Conservation (phyloP, 352 stramenopile genomes). For the Globisporangium splendens region DNA sequence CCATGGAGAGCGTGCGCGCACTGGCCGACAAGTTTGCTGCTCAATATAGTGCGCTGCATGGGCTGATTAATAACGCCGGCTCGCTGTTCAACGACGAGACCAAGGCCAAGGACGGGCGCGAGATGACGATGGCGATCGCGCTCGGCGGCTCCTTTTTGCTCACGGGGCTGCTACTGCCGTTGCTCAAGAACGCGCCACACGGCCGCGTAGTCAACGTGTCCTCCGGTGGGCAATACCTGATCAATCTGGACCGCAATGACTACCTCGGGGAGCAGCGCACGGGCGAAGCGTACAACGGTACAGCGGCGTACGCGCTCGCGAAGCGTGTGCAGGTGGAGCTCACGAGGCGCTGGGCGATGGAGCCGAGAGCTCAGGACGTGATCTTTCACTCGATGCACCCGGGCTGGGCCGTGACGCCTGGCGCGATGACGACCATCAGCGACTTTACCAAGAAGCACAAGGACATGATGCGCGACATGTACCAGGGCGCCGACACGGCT, state of each 20-base stretch:
- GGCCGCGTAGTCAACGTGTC: conserved; percentile 54
- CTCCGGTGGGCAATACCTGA: conserved; percentile 43
- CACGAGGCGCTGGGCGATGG: conserved; percentile 36
- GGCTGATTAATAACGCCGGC: conserved; percentile 52
- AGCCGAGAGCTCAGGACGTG: conserved; percentile 27
- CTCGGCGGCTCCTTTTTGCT: conserved; percentile 43
- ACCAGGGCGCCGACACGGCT: conserved; percentile 41
- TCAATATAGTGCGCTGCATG: conserved; percentile 24
- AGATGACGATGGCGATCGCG: conserved; percentile 41
- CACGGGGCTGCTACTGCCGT: conserved; percentile 38
- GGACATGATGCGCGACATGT: conserved; percentile 41
- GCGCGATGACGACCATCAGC: conserved; percentile 29
- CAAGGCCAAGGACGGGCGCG: conserved; percentile 24
- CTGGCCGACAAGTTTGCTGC: conserved; percentile 26
- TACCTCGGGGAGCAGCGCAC: conserved; percentile 22
- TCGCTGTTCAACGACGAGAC: conserved; percentile 34
- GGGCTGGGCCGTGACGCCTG: conserved; percentile 42
- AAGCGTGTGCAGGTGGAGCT: conserved; percentile 52
- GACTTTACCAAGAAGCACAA: conserved; percentile 36
- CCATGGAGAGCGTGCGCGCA: conserved; percentile 34
- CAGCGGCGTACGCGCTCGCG: conserved; percentile 34
- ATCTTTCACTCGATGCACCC: conserved; percentile 52
- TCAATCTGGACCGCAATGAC: conserved; percentile 28
- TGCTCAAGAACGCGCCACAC: conserved; percentile 31
- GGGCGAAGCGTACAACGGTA: conserved; percentile 26